Evolutionary conservation across 768 basidiomycete genomes (phyloP).

Genomic region (Pisolithus sp.): DNA sequence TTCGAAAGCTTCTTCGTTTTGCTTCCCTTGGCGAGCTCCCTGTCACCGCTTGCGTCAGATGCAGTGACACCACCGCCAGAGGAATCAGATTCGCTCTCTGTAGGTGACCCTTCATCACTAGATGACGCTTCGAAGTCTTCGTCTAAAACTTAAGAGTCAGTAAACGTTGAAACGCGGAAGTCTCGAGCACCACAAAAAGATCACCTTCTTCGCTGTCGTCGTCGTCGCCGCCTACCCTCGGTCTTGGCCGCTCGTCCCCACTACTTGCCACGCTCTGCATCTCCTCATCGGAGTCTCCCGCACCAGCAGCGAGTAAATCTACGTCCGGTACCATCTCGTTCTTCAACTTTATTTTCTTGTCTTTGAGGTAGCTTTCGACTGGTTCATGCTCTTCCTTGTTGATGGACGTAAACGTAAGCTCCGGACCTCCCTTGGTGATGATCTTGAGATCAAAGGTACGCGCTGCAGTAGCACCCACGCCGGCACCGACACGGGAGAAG

Average conservation of each 20-base stretch:
- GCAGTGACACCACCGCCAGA: constrained; percentile 70
- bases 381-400: constrained; percentile 92
- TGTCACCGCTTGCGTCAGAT: constrained; percentile 80
- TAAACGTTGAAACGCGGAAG: background rate
- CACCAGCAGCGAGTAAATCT: constrained; percentile 61
- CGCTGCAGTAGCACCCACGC: constrained; percentile 73
- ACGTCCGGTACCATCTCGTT: constrained; percentile 92
- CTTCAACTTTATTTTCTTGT: constrained; percentile 91
- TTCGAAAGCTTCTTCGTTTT: constrained; percentile 32
- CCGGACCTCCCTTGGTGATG: constrained; percentile 75
- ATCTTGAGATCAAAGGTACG: constrained; percentile 94
- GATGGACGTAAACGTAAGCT: constrained; percentile 87
- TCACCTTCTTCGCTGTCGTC: constrained; percentile 75
- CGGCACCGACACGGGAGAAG: constrained; percentile 90
- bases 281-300: constrained; percentile 69
- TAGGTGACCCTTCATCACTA: constrained; percentile 86
- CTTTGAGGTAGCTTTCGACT: constrained; percentile 77
- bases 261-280: constrained; percentile 77
- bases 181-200: no score
- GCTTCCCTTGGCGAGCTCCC: constrained; percentile 43
- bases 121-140: constrained; percentile 88
- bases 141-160: constrained; percentile 37
- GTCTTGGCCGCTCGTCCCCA: constrained; percentile 53
- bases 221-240: constrained; percentile 44
- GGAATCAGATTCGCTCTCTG: constrained; percentile 57